Base-by-base conservation (phyloP, 2,329 filamentous ascomycete genomes). In the Diaporthe vexans region DNA sequence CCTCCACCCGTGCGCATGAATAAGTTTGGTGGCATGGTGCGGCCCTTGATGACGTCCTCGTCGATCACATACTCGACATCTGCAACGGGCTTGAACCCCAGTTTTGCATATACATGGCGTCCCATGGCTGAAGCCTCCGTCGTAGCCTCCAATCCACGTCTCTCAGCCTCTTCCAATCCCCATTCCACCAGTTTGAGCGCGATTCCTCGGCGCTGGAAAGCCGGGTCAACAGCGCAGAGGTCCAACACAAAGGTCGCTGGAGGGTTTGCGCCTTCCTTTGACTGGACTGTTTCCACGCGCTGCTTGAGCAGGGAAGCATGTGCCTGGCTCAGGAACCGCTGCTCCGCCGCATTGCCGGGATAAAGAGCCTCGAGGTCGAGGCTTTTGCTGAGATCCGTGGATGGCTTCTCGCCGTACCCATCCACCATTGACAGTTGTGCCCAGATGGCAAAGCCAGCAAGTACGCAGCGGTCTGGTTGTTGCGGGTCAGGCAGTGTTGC, bases 391-490 rank as follows among this genome's bases (percentile, higher is more conserved):
- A 86, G 77, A 26, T 85, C 81, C 19, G 81, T 78, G 6, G 81
- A 73, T 1, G 81, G 84, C 33, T 74, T 76, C 35, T 87, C 85
- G 17, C 89, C 89, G 65, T 84, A 78, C 17, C 88, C 89, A 2
- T 84, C 81, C 0, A 90, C 84, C 9, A 82, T 79, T 0, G 89
- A 90, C 0, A 83, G 79, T 76, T 91, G 89, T 11, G 82, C 77
- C 90, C 90, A 91, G 72, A 90, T 86, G 3, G 89, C 88, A 37
- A 88, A 74, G 21, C 89, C 90, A 13, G 82, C 89, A n/a, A 90
- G 82, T 11, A 76, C 70, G 54, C 80, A 80, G 35, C 70, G 57
- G 7, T 74, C 74, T 8, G 69, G 29, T 2, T 78, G 77, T 0
- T 83, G 77, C 1, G 82, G 80, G 72, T 81, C 80, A 0, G 84